Conservation (phyloP, 257 asterid genomes). For the Craterostigma plantagineum region DNA sequence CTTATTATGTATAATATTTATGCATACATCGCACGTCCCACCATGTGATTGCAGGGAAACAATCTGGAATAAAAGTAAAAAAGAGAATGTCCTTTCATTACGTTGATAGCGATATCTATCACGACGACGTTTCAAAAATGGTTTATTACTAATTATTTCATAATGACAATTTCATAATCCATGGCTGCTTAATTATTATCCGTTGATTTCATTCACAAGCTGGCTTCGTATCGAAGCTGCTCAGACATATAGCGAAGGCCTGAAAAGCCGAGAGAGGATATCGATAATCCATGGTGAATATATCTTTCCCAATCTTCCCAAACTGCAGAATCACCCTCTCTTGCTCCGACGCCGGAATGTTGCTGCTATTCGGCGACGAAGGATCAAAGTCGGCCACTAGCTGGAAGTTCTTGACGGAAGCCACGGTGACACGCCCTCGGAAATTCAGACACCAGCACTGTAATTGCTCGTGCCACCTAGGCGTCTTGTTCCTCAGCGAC, state of each 20-base stretch:
- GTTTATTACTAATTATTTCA: too few species aligned
- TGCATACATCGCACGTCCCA: too few species aligned
- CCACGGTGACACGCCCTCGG: constrained; percentile 55
- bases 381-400: constrained; percentile 31
- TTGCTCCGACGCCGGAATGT: constrained; percentile 22
- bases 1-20: too few species aligned
- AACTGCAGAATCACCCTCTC: constrained; percentile 50
- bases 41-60: too few species aligned
- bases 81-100: too few species aligned
- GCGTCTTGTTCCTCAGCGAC: constrained; percentile 33
- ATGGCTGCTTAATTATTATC: too few species aligned
- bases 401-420: constrained; percentile 70
- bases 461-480: constrained; percentile 64
- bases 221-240: constrained; percentile 60
- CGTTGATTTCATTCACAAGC: constrained; percentile 40
- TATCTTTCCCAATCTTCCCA: constrained; percentile 55
- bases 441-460: constrained; percentile 69
- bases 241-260: constrained; percentile 52
- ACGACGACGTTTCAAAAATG: too few species aligned
- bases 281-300: constrained; percentile 56
- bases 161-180: too few species aligned
- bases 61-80: too few species aligned
- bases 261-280: constrained; percentile 62
- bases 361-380: constrained; percentile 8
- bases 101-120: too few species aligned